phyloP scores from a whole-genome alignment of 805 yeast genomes.

The Candida fluviatilis region DNA sequence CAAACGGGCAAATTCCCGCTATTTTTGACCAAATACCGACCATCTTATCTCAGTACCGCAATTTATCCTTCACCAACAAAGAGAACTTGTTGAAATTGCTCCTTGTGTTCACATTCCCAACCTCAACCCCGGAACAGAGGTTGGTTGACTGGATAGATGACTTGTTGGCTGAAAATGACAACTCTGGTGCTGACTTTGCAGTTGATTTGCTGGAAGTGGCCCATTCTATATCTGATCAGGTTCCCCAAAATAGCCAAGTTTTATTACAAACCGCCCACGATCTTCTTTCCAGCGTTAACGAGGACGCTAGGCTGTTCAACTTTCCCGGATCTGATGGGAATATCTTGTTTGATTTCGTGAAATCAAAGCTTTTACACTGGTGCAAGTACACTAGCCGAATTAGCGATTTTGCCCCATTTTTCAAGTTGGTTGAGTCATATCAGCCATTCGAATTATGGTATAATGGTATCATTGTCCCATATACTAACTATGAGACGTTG shows the following conservation, averaged over 20 bases:
- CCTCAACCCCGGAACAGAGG: neutral
- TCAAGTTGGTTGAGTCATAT: slow-evolving; percentile 8
- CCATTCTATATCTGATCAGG: neutral
- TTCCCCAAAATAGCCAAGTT: slow-evolving; percentile 1
- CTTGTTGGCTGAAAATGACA: neutral
- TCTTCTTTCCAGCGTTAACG: slow-evolving; percentile 2
- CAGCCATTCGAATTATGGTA: slow-evolving; percentile 23
- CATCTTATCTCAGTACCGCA: neutral
- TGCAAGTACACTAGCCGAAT: slow-evolving; percentile 18
- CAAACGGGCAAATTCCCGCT: neutral
- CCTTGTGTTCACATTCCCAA: slow-evolving; percentile 9
- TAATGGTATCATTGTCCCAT: slow-evolving; percentile 24
- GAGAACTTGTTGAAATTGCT: slow-evolving; percentile 8
- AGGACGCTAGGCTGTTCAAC: neutral
- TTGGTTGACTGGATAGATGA: neutral
- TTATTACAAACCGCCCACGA: slow-evolving; percentile 9
- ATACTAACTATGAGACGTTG: slow-evolving; percentile 17
- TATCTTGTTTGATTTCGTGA: slow-evolving; percentile 15
- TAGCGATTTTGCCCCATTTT: slow-evolving; percentile 13
- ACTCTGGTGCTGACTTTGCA: neutral
- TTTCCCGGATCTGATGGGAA: neutral
- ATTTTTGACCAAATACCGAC: neutral
- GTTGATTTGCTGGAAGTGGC: slow-evolving; percentile 7
- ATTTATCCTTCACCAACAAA: slow-evolving; percentile 4
- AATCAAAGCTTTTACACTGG: slow-evolving; percentile 15